Base-by-base conservation (phyloP, 202 grass and related monocot genomes). In the Panicum virgatum region DNA sequence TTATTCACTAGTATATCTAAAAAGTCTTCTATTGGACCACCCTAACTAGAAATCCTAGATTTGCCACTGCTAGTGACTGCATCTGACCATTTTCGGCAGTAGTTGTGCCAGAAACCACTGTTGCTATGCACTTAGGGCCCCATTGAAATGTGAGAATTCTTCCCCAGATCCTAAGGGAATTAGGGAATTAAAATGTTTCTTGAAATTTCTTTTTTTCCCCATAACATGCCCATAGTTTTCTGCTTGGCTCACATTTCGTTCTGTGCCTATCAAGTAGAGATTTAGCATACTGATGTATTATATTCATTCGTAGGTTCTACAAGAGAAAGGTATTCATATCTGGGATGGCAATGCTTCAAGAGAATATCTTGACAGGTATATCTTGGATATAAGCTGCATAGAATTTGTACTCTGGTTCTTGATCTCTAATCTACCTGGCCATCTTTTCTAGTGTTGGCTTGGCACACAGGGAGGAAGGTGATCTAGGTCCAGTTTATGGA, bases 271-370 rank as follows among this genome's bases (percentile, higher is more conserved):
- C 11, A 61, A 51, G 6, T 60, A 13, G 4, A 58, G 36, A n/a
- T 54, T 78, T 72, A 57, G 34, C 25, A 34, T 43, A 30, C 56
- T 79, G 6, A 50, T 69, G 25, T 39, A 46, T 56, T 77, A 58
- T 79, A 82, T 63, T 69, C 68, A 22, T 75, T 72, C 18, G 22
- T 80, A 97, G 94, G 81, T 92, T 91, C 79, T 94, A 60, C 90
- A 94, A 74, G 92, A 91, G 80, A 97, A 89, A 54, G 88, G 78
- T 44, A 88, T 97, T 76, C 84, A 85, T 86, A 97, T 97, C 66
- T 97, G 94, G 94, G 92, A 97, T 84, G 94, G 90, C 60, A 97
- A 97, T 88, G 94, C 90, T 67, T 94, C 92, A 66, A 89, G 92
- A 82, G 88, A 97, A 51, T 97, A 97, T 81, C 94, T 97, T 76